Evolutionary conservation across 75 land plant genomes (phyloP).

Genomic region (Adiantum capillusveneris): DNA sequence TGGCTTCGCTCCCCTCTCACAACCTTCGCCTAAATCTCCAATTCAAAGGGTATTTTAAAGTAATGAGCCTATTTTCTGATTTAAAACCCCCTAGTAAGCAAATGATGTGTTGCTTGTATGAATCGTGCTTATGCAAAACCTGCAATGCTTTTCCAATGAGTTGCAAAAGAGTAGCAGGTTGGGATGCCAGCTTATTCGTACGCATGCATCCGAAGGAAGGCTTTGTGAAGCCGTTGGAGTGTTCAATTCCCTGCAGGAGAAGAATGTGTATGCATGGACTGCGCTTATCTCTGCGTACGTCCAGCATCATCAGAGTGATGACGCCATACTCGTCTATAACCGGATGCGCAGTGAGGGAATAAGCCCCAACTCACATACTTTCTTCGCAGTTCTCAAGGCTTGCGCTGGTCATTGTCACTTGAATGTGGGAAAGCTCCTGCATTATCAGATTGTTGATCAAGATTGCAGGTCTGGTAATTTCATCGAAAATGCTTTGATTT

Average conservation of each 20-base stretch:
- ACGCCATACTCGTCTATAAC: background rate
- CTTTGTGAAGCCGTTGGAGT: background rate
- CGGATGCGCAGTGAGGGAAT: background rate
- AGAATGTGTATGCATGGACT: constrained; percentile 1
- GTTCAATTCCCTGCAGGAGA: background rate
- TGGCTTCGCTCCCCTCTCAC: too few relatives aligned
- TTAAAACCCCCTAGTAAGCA: too few relatives aligned
- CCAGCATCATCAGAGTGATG: background rate
- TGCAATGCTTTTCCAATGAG: too few relatives aligned
- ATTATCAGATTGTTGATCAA: constrained; percentile 5
- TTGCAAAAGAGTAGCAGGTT: too few relatives aligned
- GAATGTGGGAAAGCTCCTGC: constrained; percentile 9
- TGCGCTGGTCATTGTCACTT: background rate
- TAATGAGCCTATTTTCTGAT: too few relatives aligned
- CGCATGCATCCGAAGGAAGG: background rate
- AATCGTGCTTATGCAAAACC: too few relatives aligned
- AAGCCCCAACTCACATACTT: background rate
- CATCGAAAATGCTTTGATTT: constrained; percentile 17
- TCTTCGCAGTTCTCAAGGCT: background rate
- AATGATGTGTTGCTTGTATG: too few relatives aligned
- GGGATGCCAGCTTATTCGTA: constrained; percentile 2
- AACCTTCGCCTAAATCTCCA: too few relatives aligned
- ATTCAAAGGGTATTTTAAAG: too few relatives aligned
- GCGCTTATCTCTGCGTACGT: constrained; percentile 6
- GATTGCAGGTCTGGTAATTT: constrained; percentile 4